Conservation (phyloP, 2,329 filamentous ascomycete species). For the Aspergillus nomiae region DNA sequence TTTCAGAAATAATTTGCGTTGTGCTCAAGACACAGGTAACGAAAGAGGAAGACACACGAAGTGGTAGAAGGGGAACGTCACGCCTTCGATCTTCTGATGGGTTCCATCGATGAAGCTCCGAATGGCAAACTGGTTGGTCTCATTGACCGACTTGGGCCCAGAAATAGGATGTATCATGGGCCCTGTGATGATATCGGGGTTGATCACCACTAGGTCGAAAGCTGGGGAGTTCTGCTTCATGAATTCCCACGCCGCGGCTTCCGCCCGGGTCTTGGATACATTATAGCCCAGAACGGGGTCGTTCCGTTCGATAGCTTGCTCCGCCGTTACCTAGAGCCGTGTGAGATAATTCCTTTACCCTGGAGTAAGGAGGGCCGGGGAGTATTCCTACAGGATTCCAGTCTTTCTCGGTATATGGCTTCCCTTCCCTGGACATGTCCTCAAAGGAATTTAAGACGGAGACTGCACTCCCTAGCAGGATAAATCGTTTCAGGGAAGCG, state of each 20-base stretch:
- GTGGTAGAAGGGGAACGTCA: slow-evolving; percentile 22
- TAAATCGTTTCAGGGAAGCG: slow-evolving; percentile 17
- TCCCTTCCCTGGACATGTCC: slow-evolving; percentile 17
- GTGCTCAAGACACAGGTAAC: not conserved
- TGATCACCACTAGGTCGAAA: slow-evolving; percentile 21
- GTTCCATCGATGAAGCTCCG: slow-evolving; percentile 26
- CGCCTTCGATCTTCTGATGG: slow-evolving; percentile 18
- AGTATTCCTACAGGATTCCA: slow-evolving; percentile 20
- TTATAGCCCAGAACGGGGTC: slow-evolving; percentile 20
- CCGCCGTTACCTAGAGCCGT: slow-evolving; percentile 14
- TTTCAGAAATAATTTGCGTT: not conserved
- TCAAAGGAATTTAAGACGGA: slow-evolving; percentile 30
- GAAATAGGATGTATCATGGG: slow-evolving; percentile 24
- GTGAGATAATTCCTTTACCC: not conserved
- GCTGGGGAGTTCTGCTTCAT: slow-evolving; percentile 11
- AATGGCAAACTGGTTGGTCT: slow-evolving; percentile 26
- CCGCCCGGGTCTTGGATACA: slow-evolving; percentile 15
- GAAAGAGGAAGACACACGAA: slow-evolving; percentile 10
- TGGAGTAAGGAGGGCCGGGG: not conserved
- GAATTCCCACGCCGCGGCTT: slow-evolving; percentile 20
- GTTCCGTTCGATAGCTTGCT: slow-evolving; percentile 18
- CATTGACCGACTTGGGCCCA: slow-evolving; percentile 20
- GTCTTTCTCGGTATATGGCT: slow-evolving; percentile 27
- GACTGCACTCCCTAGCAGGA: slow-evolving; percentile 42
- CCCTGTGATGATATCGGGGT: slow-evolving; percentile 25